Evolutionary conservation across 192 early-diverging fungal genomes (phyloP).

Genomic region (Glomus cerebriforme): DNA sequence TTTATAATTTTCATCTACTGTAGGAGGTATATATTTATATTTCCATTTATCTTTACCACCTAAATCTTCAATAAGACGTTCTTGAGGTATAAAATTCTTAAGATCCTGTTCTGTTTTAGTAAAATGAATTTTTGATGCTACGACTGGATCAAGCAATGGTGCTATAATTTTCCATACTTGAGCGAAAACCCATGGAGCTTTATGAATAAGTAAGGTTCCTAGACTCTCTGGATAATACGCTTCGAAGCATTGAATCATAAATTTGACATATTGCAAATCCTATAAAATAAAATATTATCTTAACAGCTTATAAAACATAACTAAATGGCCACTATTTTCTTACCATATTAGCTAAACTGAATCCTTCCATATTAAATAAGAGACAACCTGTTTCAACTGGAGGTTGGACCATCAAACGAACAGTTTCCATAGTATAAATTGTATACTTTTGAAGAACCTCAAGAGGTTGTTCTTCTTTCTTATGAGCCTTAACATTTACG

Average conservation of each 20-base stretch:
- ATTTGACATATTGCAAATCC: conserved; percentile 60
- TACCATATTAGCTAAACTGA: conserved; percentile 46
- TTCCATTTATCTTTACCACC: conserved; percentile 60
- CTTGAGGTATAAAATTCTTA: conserved; percentile 60
- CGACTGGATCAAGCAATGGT: conserved; percentile 86
- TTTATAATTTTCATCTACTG: conserved; percentile 36
- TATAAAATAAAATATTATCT: not conserved
- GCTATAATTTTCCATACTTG: conserved; percentile 82
- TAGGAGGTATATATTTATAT: conserved; percentile 51
- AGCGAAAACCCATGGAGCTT: conserved; percentile 88
- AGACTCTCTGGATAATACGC: conserved; percentile 91
- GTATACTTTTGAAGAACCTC: conserved; percentile 68
- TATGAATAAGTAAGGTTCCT: conserved; percentile 78
- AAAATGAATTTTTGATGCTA: conserved; percentile 84
- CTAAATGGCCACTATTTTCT: not conserved
- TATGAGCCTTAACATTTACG: conserved; percentile 52
- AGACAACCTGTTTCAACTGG: conserved; percentile 65
- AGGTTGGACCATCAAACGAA: conserved; percentile 62
- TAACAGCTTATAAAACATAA: not conserved
- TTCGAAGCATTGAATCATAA: conserved; percentile 79
- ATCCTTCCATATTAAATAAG: conserved; percentile 49
- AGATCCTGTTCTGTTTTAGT: conserved; percentile 64
- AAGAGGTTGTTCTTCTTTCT: conserved; percentile 60
- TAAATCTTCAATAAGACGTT: conserved; percentile 57
- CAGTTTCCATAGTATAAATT: conserved; percentile 74